Evolutionary conservation across 805 yeast genomes (phyloP).

Genomic region (Kodamaea restingae): DNA sequence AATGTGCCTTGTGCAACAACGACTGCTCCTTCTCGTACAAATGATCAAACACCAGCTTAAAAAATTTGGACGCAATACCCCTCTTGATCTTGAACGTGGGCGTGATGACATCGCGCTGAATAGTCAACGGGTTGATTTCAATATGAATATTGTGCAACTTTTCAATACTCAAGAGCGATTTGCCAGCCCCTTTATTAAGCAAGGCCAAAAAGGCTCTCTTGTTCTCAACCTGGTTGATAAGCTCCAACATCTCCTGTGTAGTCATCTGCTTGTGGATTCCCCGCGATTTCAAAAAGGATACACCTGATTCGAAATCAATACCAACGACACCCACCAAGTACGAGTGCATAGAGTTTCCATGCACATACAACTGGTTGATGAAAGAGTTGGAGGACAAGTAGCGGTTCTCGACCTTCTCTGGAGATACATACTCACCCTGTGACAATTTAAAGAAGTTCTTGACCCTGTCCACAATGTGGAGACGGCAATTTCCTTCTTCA

Average conservation of each 20-base stretch:
- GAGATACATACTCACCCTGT: constrained; percentile 41
- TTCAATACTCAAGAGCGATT: constrained; percentile 28
- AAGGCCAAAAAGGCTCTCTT: constrained; percentile 19
- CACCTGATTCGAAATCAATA: constrained; percentile 21
- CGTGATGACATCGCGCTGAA: constrained; percentile 17
- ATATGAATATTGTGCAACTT: constrained; percentile 28
- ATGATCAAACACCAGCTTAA: constrained; percentile 9
- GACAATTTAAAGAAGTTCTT: constrained; percentile 44
- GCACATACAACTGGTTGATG: constrained; percentile 27
- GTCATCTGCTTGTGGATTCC: constrained; percentile 14
- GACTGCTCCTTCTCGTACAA: constrained; percentile 13
- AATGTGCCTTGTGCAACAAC: constrained; percentile 4
- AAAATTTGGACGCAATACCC: constrained; percentile 25
- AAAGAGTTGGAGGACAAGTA: constrained; percentile 29
- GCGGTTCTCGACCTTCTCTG: constrained; percentile 38
- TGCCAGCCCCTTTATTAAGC: constrained; percentile 22
- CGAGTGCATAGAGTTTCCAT: constrained; percentile 29
- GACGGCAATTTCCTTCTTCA: constrained; percentile 26
- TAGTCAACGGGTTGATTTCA: constrained; percentile 29
- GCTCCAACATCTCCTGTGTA: constrained; percentile 16
- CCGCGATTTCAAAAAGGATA: constrained; percentile 16
- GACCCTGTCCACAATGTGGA: constrained; percentile 47
- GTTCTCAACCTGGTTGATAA: constrained; percentile 21
- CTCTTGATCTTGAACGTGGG: constrained; percentile 17
- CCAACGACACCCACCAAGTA: constrained; percentile 30